Conservation (phyloP, 2,329 filamentous ascomycete species). For the Paraphoma chrysanthemicola region DNA sequence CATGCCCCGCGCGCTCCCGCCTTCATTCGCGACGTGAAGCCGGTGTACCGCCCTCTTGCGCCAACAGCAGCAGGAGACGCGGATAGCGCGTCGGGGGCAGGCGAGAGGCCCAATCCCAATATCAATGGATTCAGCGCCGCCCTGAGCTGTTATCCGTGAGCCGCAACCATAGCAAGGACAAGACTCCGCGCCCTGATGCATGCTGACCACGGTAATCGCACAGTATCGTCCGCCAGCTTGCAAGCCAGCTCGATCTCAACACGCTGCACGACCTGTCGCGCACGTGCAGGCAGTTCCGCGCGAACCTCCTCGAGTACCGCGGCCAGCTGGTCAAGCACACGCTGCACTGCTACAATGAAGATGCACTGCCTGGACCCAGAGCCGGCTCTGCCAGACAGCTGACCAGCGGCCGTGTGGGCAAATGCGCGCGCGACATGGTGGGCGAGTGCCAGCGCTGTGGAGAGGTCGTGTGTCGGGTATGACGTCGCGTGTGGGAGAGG, state of each 20-base stretch:
- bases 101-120: constrained; percentile 58
- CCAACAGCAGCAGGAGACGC: constrained; percentile 7
- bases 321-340: constrained; percentile 75
- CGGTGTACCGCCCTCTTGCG: constrained; percentile 35
- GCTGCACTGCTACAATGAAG: constrained; percentile 80
- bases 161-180: constrained; percentile 46
- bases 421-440: constrained; percentile 88
- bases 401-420: constrained; percentile 72
- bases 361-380: constrained; percentile 54
- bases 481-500: constrained; percentile 30
- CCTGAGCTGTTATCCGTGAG: constrained; percentile 74
- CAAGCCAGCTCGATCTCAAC: constrained; percentile 82
- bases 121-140: constrained; percentile 67
- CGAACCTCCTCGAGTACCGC: constrained; percentile 80
- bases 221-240: constrained; percentile 80
- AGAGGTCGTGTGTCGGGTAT: constrained; percentile 80
- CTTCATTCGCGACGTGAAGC: constrained; percentile 29
- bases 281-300: constrained; percentile 81
- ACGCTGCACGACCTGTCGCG: constrained; percentile 82
- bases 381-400: constrained; percentile 30
- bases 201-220: constrained; percentile 37
- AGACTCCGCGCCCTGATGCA: constrained; percentile 29
- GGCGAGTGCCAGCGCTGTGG: constrained; percentile 80
- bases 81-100: constrained; percentile 22
- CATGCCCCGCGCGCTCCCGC: constrained; percentile 27